phyloP scores from a whole-genome alignment of 2,329 filamentous ascomycete genomes.

The Fusarium zealandicum region DNA sequence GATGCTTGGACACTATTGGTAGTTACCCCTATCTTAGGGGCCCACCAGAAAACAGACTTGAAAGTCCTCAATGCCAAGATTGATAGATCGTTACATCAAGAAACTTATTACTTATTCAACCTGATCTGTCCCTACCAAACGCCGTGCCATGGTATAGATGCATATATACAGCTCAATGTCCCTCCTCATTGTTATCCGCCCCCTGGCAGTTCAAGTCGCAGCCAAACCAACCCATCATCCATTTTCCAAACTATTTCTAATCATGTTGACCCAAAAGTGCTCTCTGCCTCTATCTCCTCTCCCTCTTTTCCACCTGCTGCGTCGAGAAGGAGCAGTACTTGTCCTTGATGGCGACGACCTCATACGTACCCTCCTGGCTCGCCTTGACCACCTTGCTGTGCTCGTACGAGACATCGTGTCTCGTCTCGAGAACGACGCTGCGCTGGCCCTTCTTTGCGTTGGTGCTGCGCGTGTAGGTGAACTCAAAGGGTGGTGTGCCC shows the following conservation, averaged over 20 bases:
- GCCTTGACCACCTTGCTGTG: conserved; percentile 82
- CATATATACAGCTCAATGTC: conserved; percentile 40
- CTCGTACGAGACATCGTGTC: conserved; percentile 84
- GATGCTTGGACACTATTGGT: too few relatives aligned
- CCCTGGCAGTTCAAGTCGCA: conserved; percentile 23
- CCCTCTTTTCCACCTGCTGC: conserved; percentile 62
- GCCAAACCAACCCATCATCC: conserved; percentile 22
- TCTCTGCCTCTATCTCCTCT: conserved; percentile 46
- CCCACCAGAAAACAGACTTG: too few relatives aligned
- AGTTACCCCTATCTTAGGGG: too few relatives aligned
- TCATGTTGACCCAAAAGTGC: background rate
- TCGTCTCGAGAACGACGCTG: conserved; percentile 84
- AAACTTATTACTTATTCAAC: conserved; percentile 38
- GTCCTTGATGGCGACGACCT: conserved; percentile 96
- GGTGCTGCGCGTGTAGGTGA: conserved; percentile 91
- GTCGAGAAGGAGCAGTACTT: conserved; percentile 88
- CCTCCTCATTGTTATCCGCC: conserved; percentile 29
- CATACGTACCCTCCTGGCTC: conserved; percentile 94
- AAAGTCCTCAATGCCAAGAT: background rate
- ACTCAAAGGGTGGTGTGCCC: conserved; percentile 95
- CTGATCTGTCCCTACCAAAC: conserved; percentile 39
- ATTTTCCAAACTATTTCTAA: conserved; percentile 30
- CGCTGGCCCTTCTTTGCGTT: conserved; percentile 83
- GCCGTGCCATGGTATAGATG: conserved; percentile 53
- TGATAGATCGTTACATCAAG: background rate